Percentiles rank a stretch among this genome's conserved stretches.
phyloP scores from a whole-genome alignment of 2,329 filamentous ascomycete species.

The Verticillium klebahnii region DNA sequence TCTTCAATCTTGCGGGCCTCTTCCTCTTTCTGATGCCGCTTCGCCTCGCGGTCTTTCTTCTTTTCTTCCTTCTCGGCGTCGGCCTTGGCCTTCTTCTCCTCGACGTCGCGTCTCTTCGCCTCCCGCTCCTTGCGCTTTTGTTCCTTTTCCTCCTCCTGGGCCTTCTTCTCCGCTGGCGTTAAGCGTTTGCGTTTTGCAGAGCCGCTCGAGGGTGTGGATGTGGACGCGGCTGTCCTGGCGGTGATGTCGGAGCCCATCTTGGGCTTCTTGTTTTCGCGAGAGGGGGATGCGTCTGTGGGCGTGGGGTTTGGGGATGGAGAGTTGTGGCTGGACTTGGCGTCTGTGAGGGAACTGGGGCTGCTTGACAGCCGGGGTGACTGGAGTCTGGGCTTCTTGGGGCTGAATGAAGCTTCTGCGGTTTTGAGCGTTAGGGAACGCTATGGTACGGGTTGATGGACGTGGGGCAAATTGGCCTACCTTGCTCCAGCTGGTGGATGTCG shows the following conservation, averaged over 20 bases:
- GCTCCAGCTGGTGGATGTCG: not conserved
- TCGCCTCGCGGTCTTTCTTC: constrained; percentile 37
- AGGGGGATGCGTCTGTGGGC: constrained; percentile 11
- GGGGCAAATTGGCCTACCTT: not conserved
- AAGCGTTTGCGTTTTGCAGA: constrained; percentile 35
- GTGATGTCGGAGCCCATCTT: constrained; percentile 1
- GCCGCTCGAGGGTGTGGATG: constrained; percentile 1
- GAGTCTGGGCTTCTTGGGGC: constrained; percentile 6
- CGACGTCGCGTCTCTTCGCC: constrained; percentile 31
- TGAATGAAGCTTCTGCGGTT: not conserved
- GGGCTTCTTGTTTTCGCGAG: constrained; percentile 8
- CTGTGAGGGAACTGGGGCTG: constrained; percentile 27
- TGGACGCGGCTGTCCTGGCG: constrained; percentile 2
- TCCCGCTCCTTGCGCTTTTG: constrained; percentile 30
- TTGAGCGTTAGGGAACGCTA: not conserved
- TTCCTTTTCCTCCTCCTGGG: constrained; percentile 24
- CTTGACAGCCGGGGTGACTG: constrained; percentile 9
- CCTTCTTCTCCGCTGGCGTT: constrained; percentile 34
- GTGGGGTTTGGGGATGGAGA: constrained; percentile 26
- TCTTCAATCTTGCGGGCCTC: constrained; percentile 32
- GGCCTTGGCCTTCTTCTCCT: constrained; percentile 26
- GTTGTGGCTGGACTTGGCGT: constrained; percentile 30
- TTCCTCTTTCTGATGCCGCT: constrained; percentile 47
- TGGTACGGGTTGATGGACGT: not conserved
- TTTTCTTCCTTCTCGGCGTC: constrained; percentile 28